phyloP scores from a whole-genome alignment of 345 rosid species.

The Adansonia digitata region DNA sequence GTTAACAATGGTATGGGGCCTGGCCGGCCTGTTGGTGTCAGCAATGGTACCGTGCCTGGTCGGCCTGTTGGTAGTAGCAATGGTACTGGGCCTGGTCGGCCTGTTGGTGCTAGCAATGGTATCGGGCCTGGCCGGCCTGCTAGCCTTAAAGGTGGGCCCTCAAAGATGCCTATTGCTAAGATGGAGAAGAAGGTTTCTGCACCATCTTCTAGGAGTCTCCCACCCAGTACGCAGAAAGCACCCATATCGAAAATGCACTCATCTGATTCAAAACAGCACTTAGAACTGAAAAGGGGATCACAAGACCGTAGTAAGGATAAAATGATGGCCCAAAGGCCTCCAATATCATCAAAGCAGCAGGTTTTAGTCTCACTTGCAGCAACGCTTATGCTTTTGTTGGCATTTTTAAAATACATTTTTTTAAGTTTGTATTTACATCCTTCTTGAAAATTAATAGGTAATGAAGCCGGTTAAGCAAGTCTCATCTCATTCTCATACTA shows the following conservation, averaged over 20 bases:
- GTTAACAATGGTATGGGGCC: conserved; percentile 36
- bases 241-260: conserved; percentile 42
- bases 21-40: conserved; percentile 26
- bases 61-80: conserved; percentile 21
- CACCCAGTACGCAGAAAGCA: conserved; percentile 34
- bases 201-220: conserved; percentile 29
- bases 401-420: too few relatives aligned
- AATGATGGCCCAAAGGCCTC: conserved; percentile 39
- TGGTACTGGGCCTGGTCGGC: conserved; percentile 43
- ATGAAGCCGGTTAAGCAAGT: background rate
- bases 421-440: background rate
- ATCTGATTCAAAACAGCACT: conserved; percentile 38
- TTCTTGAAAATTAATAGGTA: background rate
- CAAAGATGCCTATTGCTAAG: conserved; percentile 26
- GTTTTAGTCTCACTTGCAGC: background rate
- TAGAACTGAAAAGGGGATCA: conserved; percentile 44
- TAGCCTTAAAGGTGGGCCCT: conserved; percentile 36
- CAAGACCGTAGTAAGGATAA: conserved; percentile 35
- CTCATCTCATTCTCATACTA: background rate
- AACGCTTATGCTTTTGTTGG: background rate
- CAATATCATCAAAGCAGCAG: conserved; percentile 19
- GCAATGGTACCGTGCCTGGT: conserved; percentile 25
- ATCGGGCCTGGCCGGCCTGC: conserved; percentile 52
- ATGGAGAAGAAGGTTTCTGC: conserved; percentile 41
- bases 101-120: conserved; percentile 30